Conservation (phyloP, 345 rosid genomes). For the Rhodomyrtus tomentosa region DNA sequence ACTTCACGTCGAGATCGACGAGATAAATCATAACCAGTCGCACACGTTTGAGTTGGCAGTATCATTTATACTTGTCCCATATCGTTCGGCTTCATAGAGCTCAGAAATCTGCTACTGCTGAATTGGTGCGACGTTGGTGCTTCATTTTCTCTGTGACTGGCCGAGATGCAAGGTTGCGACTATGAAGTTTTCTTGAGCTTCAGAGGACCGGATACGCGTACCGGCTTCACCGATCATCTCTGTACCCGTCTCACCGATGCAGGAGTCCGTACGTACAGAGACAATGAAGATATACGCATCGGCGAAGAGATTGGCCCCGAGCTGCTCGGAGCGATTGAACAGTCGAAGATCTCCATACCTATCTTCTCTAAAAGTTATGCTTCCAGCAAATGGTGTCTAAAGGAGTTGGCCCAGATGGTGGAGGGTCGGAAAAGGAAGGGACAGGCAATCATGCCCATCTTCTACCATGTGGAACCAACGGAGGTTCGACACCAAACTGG, state of each 20-base stretch:
- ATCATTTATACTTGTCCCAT: not conserved
- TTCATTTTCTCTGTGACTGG: no score
- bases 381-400: not conserved
- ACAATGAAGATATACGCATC: not conserved
- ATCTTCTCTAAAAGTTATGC: conserved; percentile 3
- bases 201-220: no score
- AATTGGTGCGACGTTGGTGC: no score
- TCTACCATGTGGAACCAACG: not conserved
- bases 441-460: not conserved
- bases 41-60: fast-evolving
- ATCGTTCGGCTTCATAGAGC: not conserved
- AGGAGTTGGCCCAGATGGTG: conserved; percentile 3
- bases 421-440: not conserved
- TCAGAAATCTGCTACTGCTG: no score
- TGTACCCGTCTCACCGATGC: not conserved
- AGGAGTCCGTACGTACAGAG: not conserved
- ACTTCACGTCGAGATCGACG: not conserved
- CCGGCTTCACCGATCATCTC: no score
- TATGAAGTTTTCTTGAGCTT: no score
- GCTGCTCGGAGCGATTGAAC: not conserved
- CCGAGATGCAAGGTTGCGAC: no score
- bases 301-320: not conserved
- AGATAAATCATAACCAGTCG: not conserved
- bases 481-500: not conserved
- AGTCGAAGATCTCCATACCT: conserved; percentile 1